phyloP scores from a whole-genome alignment of 2,329 filamentous ascomycete genomes.

The Aspergillus felis region DNA sequence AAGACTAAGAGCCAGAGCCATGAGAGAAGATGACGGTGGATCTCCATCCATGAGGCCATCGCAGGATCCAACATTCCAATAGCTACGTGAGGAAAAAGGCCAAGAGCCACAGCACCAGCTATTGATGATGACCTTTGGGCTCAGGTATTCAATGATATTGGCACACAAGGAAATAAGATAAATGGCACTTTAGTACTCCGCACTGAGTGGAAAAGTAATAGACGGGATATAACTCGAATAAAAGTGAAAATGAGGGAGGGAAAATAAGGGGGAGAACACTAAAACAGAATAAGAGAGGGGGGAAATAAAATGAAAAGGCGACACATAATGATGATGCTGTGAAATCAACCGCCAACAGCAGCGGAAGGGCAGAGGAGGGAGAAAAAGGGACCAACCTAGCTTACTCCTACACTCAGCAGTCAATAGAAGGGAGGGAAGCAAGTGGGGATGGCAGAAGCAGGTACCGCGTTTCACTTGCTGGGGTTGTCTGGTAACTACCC shows the following conservation, averaged over 20 bases:
- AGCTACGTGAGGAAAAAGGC: not conserved
- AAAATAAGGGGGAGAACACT: not conserved
- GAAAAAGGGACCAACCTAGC: conserved; percentile 1
- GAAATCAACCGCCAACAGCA: not conserved
- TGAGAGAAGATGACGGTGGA: conserved; percentile 15
- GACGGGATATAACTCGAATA: not conserved
- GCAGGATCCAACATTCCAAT: conserved; percentile 11
- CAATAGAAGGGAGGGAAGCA: conserved; percentile 1
- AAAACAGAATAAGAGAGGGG: not conserved
- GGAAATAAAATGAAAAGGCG: not conserved
- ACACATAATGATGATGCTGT: not conserved
- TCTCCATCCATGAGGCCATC: conserved; percentile 16
- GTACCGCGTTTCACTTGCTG: conserved; percentile 18
- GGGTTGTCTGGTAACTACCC: conserved; percentile 13
- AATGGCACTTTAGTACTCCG: not conserved
- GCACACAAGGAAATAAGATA: not conserved
- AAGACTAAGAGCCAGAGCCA: not conserved
- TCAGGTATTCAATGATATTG: not conserved
- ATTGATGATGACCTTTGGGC: not conserved
- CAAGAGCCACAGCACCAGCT: not conserved
- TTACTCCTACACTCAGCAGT: conserved; percentile 10
- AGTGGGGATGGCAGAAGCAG: conserved; percentile 19
- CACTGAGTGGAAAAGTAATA: not conserved
- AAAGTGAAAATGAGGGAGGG: not conserved
- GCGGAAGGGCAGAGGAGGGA: not conserved